Conservation (phyloP, 2,329 filamentous ascomycete genomes). For the Fusarium sp. region DNA sequence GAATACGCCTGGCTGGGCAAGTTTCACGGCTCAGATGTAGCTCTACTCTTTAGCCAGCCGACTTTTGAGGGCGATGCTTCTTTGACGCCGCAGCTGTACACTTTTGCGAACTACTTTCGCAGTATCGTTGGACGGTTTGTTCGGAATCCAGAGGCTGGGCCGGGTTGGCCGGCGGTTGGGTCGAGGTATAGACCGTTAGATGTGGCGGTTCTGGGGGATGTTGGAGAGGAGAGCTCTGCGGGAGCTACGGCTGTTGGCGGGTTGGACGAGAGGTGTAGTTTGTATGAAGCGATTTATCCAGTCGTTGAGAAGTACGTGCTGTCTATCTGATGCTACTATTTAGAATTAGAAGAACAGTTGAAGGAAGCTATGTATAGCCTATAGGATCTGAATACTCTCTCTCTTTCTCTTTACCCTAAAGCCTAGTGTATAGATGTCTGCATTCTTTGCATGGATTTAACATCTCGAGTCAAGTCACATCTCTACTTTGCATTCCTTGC, state of each 20-base stretch:
- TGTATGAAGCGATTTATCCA: slow-evolving; percentile 33
- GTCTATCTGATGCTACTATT: background rate
- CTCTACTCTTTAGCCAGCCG: slow-evolving; percentile 38
- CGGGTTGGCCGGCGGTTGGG: slow-evolving; percentile 41
- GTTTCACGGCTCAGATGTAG: slow-evolving; percentile 42
- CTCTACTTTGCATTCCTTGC: background rate
- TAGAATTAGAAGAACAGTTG: too few relatives aligned
- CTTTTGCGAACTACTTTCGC: slow-evolving; percentile 39
- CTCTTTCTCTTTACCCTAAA: too few relatives aligned
- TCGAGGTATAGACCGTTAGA: slow-evolving; percentile 36
- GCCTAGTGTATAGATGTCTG: too few relatives aligned
- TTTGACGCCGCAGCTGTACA: slow-evolving; percentile 36
- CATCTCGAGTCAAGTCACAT: background rate
- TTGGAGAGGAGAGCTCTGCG: slow-evolving; percentile 7
- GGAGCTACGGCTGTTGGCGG: slow-evolving; percentile 33
- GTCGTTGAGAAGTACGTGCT: slow-evolving; percentile 24
- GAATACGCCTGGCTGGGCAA: slow-evolving; percentile 40
- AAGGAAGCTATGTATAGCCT: background rate
- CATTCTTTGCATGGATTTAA: too few relatives aligned
- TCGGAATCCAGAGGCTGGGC: slow-evolving; percentile 36
- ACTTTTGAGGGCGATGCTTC: slow-evolving; percentile 20
- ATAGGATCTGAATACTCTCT: background rate
- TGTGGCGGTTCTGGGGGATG: slow-evolving; percentile 36
- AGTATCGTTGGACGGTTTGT: slow-evolving; percentile 39
- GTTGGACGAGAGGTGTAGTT: slow-evolving; percentile 33